Percentiles rank a stretch among this genome's conserved stretches.
These are phyloP conservation scores for Turnera subulata DNA, from an alignment of 345 rosid species.

Conservation along the genomic window DNA sequence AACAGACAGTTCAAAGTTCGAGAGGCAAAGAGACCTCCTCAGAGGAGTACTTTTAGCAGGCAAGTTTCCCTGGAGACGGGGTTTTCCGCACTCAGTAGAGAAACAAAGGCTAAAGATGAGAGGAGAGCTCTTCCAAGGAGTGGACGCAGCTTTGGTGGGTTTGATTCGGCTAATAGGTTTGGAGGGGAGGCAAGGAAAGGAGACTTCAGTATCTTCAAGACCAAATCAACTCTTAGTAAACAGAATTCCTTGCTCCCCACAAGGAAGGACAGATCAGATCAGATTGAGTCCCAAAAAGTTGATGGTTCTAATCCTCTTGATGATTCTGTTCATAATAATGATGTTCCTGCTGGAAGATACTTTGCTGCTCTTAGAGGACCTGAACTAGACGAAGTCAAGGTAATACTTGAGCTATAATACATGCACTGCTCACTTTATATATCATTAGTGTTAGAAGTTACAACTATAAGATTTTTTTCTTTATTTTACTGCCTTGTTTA, in stretches of 20 bases:
- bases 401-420: constrained; percentile 13
- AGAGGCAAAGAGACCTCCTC: constrained; percentile 42
- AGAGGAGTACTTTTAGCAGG: constrained; percentile 56
- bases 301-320: constrained; percentile 39
- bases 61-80: constrained; percentile 91
- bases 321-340: constrained; percentile 39
- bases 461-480: too few relatives aligned
- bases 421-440: too few relatives aligned
- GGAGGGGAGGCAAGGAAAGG: constrained; percentile 52
- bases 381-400: constrained; percentile 94
- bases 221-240: constrained; percentile 70
- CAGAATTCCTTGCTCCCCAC: constrained; percentile 74
- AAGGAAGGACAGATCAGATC: constrained; percentile 52
- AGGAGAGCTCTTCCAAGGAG: constrained; percentile 59
- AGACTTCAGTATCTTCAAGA: constrained; percentile 72
- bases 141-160: constrained; percentile 82
- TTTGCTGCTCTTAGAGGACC: constrained; percentile 97
- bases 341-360: constrained; percentile 93
- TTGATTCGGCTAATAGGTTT: constrained; percentile 37
- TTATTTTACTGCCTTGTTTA: too few relatives aligned
- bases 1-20: constrained; percentile 32
- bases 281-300: constrained; percentile 30
- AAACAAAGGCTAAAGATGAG: constrained; percentile 50
- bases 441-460: too few relatives aligned
- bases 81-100: constrained; percentile 57